phyloP scores from a whole-genome alignment of 495 filamentous ascomycete genomes.

The Physcia stellaris region DNA sequence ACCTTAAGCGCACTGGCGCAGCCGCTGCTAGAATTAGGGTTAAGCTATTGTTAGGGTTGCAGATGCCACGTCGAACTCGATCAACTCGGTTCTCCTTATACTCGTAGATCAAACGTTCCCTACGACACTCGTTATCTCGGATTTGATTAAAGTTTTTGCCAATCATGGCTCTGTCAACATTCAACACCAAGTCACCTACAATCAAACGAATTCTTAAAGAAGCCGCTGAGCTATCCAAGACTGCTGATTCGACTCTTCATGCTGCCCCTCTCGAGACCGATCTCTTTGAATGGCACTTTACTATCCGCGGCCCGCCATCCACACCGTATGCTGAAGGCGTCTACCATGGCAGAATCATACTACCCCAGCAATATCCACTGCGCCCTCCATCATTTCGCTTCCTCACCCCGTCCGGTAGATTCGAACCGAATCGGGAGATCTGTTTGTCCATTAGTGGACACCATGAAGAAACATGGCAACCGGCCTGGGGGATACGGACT shows the following conservation, averaged over 20 bases:
- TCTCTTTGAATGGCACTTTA: constrained; percentile 99
- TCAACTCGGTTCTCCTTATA: too few relatives aligned
- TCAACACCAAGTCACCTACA: constrained; percentile 68
- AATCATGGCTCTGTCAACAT: constrained; percentile 20
- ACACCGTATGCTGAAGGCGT: constrained; percentile 66
- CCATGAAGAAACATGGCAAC: constrained; percentile 97
- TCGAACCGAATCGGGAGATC: constrained; percentile 95
- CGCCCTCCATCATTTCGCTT: constrained; percentile 90
- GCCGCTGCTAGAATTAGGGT: too few relatives aligned
- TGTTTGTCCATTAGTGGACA: constrained; percentile 87
- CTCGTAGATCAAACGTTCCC: too few relatives aligned
- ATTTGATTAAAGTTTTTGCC: too few relatives aligned
- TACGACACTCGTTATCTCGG: too few relatives aligned
- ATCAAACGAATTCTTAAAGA: constrained; percentile 74
- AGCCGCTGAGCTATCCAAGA: constrained; percentile 64
- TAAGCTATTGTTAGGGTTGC: too few relatives aligned
- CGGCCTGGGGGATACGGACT: constrained; percentile 82
- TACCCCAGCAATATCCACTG: constrained; percentile 78
- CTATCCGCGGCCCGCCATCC: constrained; percentile 73
- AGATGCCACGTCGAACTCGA: too few relatives aligned
- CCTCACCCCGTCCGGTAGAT: constrained; percentile 78
- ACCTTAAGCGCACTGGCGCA: too few relatives aligned
- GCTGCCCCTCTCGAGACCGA: constrained; percentile 72
- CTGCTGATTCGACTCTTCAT: constrained; percentile 38
- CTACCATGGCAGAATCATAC: constrained; percentile 91